Evolutionary conservation across 2,329 filamentous ascomycete genomes (phyloP).

Genomic region (Fusarium sp.): DNA sequence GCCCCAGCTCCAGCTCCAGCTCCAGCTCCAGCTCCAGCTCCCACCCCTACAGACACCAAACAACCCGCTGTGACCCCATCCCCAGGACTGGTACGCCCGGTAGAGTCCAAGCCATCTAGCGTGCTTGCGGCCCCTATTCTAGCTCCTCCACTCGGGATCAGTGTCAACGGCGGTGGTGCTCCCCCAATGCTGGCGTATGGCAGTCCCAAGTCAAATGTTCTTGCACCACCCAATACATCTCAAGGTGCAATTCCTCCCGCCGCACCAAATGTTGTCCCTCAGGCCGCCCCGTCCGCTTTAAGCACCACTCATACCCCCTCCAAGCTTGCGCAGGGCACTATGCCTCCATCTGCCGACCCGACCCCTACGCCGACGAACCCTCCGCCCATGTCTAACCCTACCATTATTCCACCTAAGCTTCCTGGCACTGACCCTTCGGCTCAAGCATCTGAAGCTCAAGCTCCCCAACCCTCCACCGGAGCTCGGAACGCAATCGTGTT

Average conservation of each 20-base stretch:
- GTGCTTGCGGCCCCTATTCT: conserved; percentile 58
- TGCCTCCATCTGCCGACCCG: conserved; percentile 11
- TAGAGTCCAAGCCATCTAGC: conserved; percentile 50
- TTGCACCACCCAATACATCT: conserved; percentile 62
- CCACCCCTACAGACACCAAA: conserved; percentile 20
- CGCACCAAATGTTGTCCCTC: conserved; percentile 34
- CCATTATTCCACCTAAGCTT: conserved; percentile 16
- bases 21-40: conserved; percentile 32
- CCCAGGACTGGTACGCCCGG: conserved; percentile 42
- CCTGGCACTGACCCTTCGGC: conserved; percentile 26
- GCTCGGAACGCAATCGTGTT: conserved; percentile 73
- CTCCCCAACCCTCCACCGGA: conserved; percentile 56
- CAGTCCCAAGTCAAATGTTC: conserved; percentile 59
- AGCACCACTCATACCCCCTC: conserved; percentile 5
- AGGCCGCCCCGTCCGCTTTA: conserved; percentile 21
- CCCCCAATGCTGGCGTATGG: conserved; percentile 49
- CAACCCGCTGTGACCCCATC: conserved; percentile 40
- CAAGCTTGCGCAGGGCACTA: conserved; percentile 12
- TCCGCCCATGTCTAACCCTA: conserved; percentile 29
- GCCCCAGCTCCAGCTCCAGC: conserved; percentile 37
- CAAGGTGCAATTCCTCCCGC: conserved; percentile 48
- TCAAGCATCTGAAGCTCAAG: conserved; percentile 40
- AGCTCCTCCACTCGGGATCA: conserved; percentile 54
- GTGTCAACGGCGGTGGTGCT: conserved; percentile 41
- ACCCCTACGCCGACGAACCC: conserved; percentile 8